Base-by-base conservation (phyloP, 768 basidiomycete species). In the Lactarius hengduanensis region DNA sequence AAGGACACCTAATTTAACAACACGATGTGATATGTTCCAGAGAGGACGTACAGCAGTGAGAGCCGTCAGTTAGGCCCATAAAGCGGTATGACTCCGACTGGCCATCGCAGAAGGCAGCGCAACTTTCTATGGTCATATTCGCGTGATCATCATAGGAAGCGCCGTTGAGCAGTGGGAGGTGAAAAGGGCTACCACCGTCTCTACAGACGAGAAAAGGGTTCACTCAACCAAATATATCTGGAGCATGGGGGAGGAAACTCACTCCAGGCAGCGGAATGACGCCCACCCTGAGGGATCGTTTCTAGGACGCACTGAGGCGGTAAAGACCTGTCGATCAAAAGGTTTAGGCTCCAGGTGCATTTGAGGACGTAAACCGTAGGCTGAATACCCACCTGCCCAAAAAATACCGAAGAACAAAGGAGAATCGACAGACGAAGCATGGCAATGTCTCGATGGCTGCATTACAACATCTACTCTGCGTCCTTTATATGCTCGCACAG, bases 51-150 rank as follows among this genome's bases (percentile, higher is more conserved):
- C 86, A 87, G 77, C 85, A 88, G 74, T 87, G 82, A 61, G 81
- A 77, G 32, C 79, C 82, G 68, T 81, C 90, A 75, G 91, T 89
- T 15, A 85, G 79, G 8, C 90, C 91, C n/a, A 89, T 88, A 69
- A 83, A 89, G 66, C 86, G 74, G 72, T 79, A 89, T n/a, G 50
- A 26, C 26, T 0, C n/a, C 15, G 75, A 69, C 63, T 80, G 74
- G n/a, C 76, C 57, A 43, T 79, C 76, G 73, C 82, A 83, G 68
- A 77, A 82, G 61, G 30, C 72, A 67, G 82, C 73, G 69, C 82
- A 83, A 7, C 73, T 71, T 69, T 81, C 85, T 40, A 85, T 79
- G 6, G 90, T 91, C 86, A 91, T 90, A 28, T 75, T 76, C 6
- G 76, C 78, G 22, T 80, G 75, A 69, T 80, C 79, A 10, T 79